Evolutionary conservation across 208 protist species (phyloP).

Genomic region (Endotrypanum monterogeii): DNA sequence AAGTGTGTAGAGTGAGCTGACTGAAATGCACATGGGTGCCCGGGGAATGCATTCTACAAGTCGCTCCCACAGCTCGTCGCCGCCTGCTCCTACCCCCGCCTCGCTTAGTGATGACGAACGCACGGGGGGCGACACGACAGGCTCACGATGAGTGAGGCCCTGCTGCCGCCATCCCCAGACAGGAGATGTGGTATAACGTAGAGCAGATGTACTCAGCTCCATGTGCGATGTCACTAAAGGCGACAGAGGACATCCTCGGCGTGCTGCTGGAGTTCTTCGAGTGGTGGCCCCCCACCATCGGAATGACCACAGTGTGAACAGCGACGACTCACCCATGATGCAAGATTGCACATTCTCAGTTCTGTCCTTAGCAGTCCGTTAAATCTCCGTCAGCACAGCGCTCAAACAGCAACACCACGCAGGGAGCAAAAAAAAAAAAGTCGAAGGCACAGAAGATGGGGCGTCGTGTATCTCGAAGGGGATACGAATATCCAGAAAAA

Average conservation of each 20-base stretch:
- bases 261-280: background rate
- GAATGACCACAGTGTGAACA: background rate
- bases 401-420: background rate
- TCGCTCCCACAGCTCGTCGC: background rate
- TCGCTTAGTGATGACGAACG: background rate
- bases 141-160: background rate
- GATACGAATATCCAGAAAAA: too few relatives aligned
- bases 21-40: conserved; percentile 7
- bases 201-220: background rate
- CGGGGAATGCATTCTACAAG: conserved; percentile 14
- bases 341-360: background rate
- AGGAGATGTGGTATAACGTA: background rate
- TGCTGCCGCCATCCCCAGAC: background rate
- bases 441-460: too few relatives aligned
- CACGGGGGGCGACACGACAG: background rate
- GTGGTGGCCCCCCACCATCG: background rate
- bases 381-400: background rate
- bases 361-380: background rate
- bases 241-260: background rate
- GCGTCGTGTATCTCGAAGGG: too few relatives aligned
- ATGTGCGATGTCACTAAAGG: background rate
- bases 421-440: too few relatives aligned
- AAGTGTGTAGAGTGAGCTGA: background rate
- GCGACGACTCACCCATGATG: conserved; percentile 5
- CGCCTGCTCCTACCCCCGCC: background rate